Evolutionary conservation across 768 basidiomycete species (phyloP), one percentile per base, ranked within the genome.

Genomic region (Mycena floridula): DNA sequence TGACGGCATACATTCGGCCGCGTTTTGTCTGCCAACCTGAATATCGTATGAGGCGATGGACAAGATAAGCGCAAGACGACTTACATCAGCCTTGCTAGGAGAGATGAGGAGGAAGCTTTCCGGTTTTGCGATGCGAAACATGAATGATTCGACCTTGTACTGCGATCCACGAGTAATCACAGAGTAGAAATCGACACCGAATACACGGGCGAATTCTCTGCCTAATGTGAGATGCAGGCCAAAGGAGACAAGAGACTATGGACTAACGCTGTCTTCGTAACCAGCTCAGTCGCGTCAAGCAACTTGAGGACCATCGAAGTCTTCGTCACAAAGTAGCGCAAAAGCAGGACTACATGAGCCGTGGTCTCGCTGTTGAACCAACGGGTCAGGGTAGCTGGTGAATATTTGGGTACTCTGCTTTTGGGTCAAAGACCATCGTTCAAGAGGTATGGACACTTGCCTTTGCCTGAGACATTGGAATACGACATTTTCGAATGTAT

Each of bases 141-240:
- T 85, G 67, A 99, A 95, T 0, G 93, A 93, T 66, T 99, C 96
- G 22, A 98, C 96, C 65, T 98, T 99, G 72, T 92, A 98, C 56
- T 99, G 96, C 1, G 93, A 96, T 0, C 96, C 96, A 25, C 96
- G 81, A 48, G 81, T 92, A 50, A 96, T 78, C 25, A 97, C 94
- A 3, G 93, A 96, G 58, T 85, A 89, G 60, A 97, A 98, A 63
- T 99, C 96, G 36, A 99, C 85, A 1, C 96, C 95, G 52, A 96
- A 98, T 5, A 98, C 90, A 8, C 96, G 82, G 30, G 96, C 94
- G 55, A 97, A 97, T 62, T 99, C 96, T 12, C 95, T 98, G 55
- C n/a, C n/a, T n/a, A n/a, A n/a, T n/a, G 20, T 23, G 16, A 27
- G 20, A 18, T 37, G 26, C n/a, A 21, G 42, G 12, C 39, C n/a